Base-by-base conservation (phyloP, 192 early-diverging fungal genomes). In the Backusella liffmaniae region DNA sequence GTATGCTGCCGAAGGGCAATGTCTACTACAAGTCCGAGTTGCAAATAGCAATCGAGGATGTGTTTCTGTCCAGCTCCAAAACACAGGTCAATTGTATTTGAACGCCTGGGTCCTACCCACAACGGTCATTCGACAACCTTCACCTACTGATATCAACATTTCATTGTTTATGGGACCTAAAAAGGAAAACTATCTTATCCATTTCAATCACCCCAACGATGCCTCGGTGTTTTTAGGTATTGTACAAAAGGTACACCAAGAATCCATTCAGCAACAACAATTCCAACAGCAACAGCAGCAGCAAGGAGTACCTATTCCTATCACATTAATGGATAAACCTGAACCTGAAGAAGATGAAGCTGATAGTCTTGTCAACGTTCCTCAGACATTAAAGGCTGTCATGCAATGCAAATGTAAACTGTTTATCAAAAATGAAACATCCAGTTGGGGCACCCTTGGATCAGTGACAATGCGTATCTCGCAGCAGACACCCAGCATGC, bases 21-120 rank as follows among this genome's bases (percentile, higher is more conserved):
- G 86, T 56, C 66, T 79, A 23, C 72, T 83, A n/a, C 85, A 89
- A 35, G 79, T 89, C 23, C 82, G 81, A 15, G 39, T 84, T 51
- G 84, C 86, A 4, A 71, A 72, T 0, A 68, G 67, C 21, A 83
- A 82, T n/a, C 81, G 80, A 6, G 67, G 80, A 29, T 85, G 86
- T 76, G 79, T 87, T 65, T 80, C 83, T 23, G 81, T 88, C 8
- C 62, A 81, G 35, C 73, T 86, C 4, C 70, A 73, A 69, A 75
- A 80, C 35, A 68, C 75, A 7, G 80, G 80, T 10, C 81, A 85
- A 53, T 77, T 88, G 78, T 74, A 85, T 76, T 76, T 89, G 77
- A 89, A 88, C 66, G 84, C 88, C 34, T 89, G 88, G 88, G 83
- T 89, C n/a, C 74, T 81, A 13, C 77, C 83, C 10, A 82, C 77